Percentiles rank a stretch among this genome's conserved stretches.
Conservation (phyloP, 2,329 filamentous ascomycete genomes). For the Ceratocystis cacaofunesta region DNA sequence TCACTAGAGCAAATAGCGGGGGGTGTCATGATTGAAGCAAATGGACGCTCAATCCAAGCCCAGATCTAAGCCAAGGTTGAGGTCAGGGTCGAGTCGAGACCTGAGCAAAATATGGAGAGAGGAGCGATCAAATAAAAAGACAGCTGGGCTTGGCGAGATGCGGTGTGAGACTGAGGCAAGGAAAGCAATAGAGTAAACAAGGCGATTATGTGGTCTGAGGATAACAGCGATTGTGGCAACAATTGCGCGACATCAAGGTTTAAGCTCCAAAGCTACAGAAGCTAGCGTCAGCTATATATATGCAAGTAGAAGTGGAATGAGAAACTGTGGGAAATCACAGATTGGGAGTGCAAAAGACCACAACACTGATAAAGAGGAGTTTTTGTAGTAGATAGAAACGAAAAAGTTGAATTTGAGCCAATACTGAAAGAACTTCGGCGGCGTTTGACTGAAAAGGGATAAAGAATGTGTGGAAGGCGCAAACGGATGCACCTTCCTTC, state of each 20-base stretch:
- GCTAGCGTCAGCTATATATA: neutral
- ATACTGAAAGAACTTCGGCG: no score
- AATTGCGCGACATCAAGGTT: constrained; percentile 1
- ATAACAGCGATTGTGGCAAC: neutral
- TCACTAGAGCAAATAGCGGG: constrained; percentile 50
- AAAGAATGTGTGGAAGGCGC: constrained; percentile 3
- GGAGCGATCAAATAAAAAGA: neutral
- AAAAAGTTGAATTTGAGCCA: no score
- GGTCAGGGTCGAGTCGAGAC: neutral
- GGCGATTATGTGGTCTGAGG: neutral
- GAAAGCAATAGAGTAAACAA: neutral
- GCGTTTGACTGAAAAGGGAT: neutral
- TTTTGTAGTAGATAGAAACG: neutral
- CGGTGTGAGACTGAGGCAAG: neutral
- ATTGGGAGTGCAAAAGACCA: neutral
- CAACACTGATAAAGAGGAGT: neutral
- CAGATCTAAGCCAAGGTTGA: no score
- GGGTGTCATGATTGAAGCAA: constrained; percentile 36
- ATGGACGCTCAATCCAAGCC: neutral
- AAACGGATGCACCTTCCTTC: neutral
- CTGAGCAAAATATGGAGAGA: neutral
- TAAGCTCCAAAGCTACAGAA: neutral
- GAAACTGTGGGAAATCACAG: no score
- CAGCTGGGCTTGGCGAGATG: neutral
- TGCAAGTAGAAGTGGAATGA: no score